Conservation (phyloP, 1,284 basidiomycete genomes). For the Austroboletus novae-zelandiae region DNA sequence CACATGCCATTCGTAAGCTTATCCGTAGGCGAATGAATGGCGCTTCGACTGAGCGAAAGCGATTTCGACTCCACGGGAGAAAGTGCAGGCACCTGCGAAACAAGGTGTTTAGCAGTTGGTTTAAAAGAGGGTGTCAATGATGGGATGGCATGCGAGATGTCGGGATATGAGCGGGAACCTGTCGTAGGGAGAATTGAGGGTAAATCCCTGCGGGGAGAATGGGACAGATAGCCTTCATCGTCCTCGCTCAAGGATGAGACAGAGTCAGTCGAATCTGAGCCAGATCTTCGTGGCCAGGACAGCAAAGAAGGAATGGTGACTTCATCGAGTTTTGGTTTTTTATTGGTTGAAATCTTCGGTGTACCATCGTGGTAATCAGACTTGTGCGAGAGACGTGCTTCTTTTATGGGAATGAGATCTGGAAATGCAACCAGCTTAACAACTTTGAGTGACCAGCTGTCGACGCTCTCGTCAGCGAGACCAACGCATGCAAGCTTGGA, state of each 20-base stretch:
- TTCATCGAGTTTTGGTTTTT: conserved; percentile 12
- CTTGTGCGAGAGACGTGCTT: conserved; percentile 7
- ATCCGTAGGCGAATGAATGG: conserved; percentile 10
- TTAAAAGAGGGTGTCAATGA: conserved; percentile 32
- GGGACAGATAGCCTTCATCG: conserved; percentile 57
- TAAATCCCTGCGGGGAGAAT: conserved; percentile 43
- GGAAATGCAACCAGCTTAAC: conserved; percentile 73
- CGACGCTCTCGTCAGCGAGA: conserved; percentile 58
- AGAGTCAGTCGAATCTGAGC: conserved; percentile 26
- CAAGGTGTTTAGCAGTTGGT: conserved; percentile 34
- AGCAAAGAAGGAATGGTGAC: conserved; percentile 20
- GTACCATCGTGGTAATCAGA: conserved; percentile 2
- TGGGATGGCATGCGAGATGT: conserved; percentile 33
- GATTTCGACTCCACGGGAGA: conserved; percentile 18
- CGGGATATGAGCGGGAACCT: conserved; percentile 43
- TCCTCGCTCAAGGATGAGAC: conserved; percentile 34
- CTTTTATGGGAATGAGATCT: conserved; percentile 51
- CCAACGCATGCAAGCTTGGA: conserved; percentile 59
- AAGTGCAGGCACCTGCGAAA: conserved; percentile 28
- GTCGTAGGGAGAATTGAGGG: conserved; percentile 34
- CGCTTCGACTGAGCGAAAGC: conserved; percentile 6
- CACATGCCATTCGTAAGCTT: conserved; percentile 11
- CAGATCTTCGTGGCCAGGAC: conserved; percentile 19
- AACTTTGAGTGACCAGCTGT: conserved; percentile 71
- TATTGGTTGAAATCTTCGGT: conserved; percentile 6